A percentile compares a stretch with the other conserved stretches of the same genome.
These are phyloP conservation scores for Phialophora verrucosa DNA, from an alignment of 2,329 filamentous ascomycete genomes.

Conservation along the genomic window DNA sequence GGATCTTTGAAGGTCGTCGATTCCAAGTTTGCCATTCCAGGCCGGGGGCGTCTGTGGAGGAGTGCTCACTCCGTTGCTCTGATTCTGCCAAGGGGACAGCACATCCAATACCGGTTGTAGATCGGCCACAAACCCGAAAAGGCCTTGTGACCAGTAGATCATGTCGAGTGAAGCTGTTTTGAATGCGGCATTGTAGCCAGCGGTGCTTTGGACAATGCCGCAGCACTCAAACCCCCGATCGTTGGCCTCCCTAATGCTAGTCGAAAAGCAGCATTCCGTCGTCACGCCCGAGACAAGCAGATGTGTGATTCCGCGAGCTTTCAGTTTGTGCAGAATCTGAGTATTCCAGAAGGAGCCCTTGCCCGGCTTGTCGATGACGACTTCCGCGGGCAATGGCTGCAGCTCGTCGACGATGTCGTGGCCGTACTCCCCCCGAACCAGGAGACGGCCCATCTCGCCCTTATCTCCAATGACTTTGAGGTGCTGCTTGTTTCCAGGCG, in stretches of 20 bases:
- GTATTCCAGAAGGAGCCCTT: conserved; percentile 67
- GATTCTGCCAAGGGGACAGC: conserved; percentile 31
- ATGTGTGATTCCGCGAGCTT: conserved; percentile 63
- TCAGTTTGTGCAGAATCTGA: conserved; percentile 58
- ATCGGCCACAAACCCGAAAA: conserved; percentile 45
- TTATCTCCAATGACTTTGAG: conserved; percentile 58
- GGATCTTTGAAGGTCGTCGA: conserved; percentile 51
- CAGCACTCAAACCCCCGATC: conserved; percentile 68
- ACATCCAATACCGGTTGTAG: conserved; percentile 39
- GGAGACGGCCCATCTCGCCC: conserved; percentile 59
- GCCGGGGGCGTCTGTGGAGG: conserved; percentile 41
- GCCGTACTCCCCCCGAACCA: conserved; percentile 61
- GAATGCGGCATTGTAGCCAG: conserved; percentile 44
- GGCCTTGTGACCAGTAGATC: conserved; percentile 46
- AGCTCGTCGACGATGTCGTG: conserved; percentile 63
- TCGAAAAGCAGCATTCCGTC: conserved; percentile 64
- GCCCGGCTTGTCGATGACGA: conserved; percentile 64
- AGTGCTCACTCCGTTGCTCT: conserved; percentile 32
- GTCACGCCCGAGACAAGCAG: conserved; percentile 64
- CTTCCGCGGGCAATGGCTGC: conserved; percentile 57
- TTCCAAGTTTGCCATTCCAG: conserved; percentile 52
- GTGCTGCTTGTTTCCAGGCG: conserved; percentile 53
- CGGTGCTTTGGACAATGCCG: conserved; percentile 54
- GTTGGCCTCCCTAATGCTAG: conserved; percentile 62
- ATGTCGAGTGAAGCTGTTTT: conserved; percentile 48